Evolutionary conservation across 2,329 filamentous ascomycete genomes (phyloP).

Genomic region (Diaporthe sp.): DNA sequence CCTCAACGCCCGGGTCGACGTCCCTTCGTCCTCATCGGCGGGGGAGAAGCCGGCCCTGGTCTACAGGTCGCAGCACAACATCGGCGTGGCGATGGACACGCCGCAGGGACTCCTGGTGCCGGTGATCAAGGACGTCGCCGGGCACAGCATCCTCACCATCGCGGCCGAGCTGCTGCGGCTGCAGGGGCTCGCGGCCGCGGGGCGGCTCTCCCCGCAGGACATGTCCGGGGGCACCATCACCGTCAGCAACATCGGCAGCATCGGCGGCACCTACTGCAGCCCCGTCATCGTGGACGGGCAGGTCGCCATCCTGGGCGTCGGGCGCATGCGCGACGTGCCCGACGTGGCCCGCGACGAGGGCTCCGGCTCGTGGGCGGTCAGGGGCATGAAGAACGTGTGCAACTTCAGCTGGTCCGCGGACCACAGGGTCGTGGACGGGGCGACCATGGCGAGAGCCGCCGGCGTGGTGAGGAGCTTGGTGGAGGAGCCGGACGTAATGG

Average conservation of each 20-base stretch:
- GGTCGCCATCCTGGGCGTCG: constrained; percentile 92
- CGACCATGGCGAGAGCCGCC: constrained; percentile 92
- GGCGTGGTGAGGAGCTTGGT: constrained; percentile 82
- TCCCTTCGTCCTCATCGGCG: constrained; percentile 51
- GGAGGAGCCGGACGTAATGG: constrained; percentile 89
- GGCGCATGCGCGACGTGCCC: constrained; percentile 83
- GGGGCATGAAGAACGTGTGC: constrained; percentile 71
- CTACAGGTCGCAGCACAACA: constrained; percentile 89
- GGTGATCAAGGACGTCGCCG: constrained; percentile 86
- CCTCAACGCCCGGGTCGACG: constrained; percentile 87
- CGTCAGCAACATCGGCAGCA: constrained; percentile 94
- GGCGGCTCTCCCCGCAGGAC: constrained; percentile 81
- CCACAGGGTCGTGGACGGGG: constrained; percentile 93
- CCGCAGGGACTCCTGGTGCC: constrained; percentile 90
- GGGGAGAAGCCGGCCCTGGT: constrained; percentile 79
- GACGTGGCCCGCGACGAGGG: constrained; percentile 77
- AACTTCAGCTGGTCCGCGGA: constrained; percentile 98
- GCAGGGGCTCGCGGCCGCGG: constrained; percentile 78
- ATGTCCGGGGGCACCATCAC: constrained; percentile 92
- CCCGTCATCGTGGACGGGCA: constrained; percentile 93
- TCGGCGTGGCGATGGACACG: constrained; percentile 96
- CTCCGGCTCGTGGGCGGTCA: constrained; percentile 63
- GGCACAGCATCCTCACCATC: constrained; percentile 81
- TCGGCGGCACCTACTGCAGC: constrained; percentile 91
- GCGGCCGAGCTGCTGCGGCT: constrained; percentile 82